phyloP scores from a whole-genome alignment of 768 basidiomycete species.

The Tylopilus vinaceipallidus region DNA sequence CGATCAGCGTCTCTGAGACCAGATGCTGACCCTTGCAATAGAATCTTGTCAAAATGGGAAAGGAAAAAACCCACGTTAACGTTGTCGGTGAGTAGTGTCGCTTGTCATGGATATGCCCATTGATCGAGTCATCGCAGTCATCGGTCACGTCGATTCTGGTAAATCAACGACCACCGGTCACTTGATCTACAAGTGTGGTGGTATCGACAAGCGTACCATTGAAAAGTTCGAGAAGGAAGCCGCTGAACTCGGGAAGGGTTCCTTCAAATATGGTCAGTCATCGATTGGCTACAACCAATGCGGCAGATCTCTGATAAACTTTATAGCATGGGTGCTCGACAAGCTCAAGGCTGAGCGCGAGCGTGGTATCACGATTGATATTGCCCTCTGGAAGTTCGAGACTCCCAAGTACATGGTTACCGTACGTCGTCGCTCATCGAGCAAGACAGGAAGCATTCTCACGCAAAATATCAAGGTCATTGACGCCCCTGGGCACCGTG shows the following conservation, averaged over 20 bases:
- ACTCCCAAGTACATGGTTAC: constrained; percentile 96
- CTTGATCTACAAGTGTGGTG: constrained; percentile 99
- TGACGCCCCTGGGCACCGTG: constrained; percentile 99
- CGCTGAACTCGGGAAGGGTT: constrained; percentile 99
- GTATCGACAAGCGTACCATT: constrained; percentile 99
- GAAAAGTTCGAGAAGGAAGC: constrained; percentile 99
- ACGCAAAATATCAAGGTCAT: constrained; percentile 69
- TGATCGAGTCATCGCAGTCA: constrained; percentile 57
- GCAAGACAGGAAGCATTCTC: background rate
- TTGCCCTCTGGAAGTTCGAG: constrained; percentile 99
- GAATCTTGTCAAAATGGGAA: constrained; percentile 83
- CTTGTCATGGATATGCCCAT: constrained; percentile 8
- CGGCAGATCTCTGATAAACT: constrained; percentile 25
- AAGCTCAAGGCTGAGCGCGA: constrained; percentile 99
- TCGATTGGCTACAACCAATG: constrained; percentile 16
- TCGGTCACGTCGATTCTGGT: constrained; percentile 99
- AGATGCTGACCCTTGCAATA: constrained; percentile 27
- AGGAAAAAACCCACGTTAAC: constrained; percentile 96
- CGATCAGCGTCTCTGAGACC: constrained; percentile 15
- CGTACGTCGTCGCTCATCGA: constrained; percentile 43
- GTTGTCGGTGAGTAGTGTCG: constrained; percentile 75
- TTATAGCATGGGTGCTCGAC: constrained; percentile 97
- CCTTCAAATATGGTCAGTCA: constrained; percentile 90
- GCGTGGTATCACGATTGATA: constrained; percentile 99
- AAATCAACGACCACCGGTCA: constrained; percentile 99